Percentiles rank a stretch among this genome's conserved stretches.
Conservation (phyloP, 257 asterid species). For the Jacaranda copaia region DNA sequence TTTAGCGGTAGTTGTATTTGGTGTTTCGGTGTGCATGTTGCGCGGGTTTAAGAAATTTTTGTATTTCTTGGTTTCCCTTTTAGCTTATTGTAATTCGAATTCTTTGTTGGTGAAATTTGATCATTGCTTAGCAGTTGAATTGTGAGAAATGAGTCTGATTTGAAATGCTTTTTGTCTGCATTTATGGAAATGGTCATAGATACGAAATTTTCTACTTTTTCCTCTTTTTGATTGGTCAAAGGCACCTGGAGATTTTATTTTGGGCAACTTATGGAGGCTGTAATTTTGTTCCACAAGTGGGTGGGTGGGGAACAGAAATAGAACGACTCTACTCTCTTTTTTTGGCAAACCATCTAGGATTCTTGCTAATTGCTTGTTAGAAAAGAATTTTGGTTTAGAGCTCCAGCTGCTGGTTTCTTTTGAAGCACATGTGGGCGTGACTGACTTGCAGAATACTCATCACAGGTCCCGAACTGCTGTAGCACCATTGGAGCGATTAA, state of each 20-base stretch:
- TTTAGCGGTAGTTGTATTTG: background rate
- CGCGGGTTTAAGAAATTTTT: background rate
- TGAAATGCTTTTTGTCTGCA: background rate
- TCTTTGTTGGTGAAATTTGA: background rate
- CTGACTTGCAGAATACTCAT: constrained; percentile 28
- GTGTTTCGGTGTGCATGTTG: background rate
- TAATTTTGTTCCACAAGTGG: constrained; percentile 6
- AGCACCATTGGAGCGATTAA: constrained; percentile 91
- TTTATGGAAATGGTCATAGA: background rate
- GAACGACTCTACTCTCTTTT: background rate
- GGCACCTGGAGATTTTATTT: constrained; percentile 14
- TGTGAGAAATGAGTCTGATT: background rate
- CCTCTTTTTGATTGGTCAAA: constrained; percentile 3
- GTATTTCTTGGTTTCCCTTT: background rate
- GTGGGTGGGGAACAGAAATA: background rate
- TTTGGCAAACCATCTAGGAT: background rate
- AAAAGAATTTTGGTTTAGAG: background rate
- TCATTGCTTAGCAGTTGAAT: background rate
- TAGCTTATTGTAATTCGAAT: background rate
- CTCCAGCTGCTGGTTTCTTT: constrained; percentile 26
- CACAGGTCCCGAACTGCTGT: constrained; percentile 96
- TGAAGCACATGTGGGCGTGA: constrained; percentile 4
- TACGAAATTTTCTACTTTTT: background rate
- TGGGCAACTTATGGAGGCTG: background rate
- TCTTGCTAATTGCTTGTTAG: background rate